Base-by-base conservation (phyloP, 2,329 filamentous ascomycete species). In the Leptographium lundbergii region DNA sequence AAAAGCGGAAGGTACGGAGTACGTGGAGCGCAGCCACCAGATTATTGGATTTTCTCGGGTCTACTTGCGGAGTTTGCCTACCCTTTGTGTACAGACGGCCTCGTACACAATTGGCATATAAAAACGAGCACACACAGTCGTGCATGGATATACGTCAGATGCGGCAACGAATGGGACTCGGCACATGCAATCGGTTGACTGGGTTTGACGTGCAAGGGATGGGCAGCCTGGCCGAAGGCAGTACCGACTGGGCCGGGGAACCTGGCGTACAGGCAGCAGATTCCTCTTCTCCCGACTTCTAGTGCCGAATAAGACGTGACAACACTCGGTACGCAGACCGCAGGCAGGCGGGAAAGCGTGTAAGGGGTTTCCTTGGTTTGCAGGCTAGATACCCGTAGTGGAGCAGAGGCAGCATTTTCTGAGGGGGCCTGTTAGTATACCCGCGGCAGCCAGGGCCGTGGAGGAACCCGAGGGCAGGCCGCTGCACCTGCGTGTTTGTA, bases 301-400 rank as follows among this genome's bases (percentile, higher is more conserved):
- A 39, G 19, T 19, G 32, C 51, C 36, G 36, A 39, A 39, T 39
- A 39, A 39, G 36, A 39, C 36, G 36, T 39, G 36, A 39, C 17
- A 39, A 54, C 14, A 54, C 29, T 51, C 45, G 45, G 42, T 36
- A 29, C 45, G 27, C 47, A n/a, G 14, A 34, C 36, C 36, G 36
- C 36, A 39, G 36, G 36, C 36, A 5, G 22, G 25, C 36, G 22
- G 42, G 22, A 22, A 22, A 45, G 13, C 11, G 27, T 13, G 25
- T 19, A 51, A 22, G 25, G 17, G 36, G 22, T 13, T n/a, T 54
- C 27, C 27, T 25, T 9, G 50, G 51, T 25, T 24, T 55, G 52
- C 22, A 59, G 57, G 52, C 57, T 59, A 59, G 50, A 54, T 59
- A 59, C 57, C 57, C 57, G 57, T 52, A n/a, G 57, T 59, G 57